Conservation (phyloP, 176 grass and related monocot species). For the Carex myosuroides region DNA sequence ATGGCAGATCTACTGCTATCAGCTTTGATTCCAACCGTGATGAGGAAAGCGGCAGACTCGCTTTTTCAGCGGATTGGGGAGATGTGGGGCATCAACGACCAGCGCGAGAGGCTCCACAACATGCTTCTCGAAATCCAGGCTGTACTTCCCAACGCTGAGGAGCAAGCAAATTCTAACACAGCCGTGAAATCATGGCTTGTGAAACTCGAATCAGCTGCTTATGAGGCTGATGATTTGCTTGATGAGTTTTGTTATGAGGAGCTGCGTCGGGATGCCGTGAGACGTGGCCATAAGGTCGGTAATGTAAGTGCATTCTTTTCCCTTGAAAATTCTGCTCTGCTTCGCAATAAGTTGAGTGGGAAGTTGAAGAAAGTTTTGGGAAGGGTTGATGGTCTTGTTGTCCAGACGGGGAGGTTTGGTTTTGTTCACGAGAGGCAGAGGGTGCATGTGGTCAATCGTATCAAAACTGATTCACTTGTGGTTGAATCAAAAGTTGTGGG, state of each 20-base stretch:
- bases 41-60: background rate
- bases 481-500: conserved; percentile 14
- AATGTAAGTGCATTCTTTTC: background rate
- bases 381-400: background rate
- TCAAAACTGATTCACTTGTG: background rate
- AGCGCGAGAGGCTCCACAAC: background rate
- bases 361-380: conserved; percentile 26
- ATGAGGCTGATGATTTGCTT: conserved; percentile 37
- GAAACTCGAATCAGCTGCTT: conserved; percentile 11
- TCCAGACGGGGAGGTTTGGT: background rate
- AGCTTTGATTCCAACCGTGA: background rate
- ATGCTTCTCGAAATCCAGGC: background rate
- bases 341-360: background rate
- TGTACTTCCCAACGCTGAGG: conserved; percentile 17
- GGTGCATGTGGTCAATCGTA: background rate
- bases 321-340: background rate
- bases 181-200: conserved; percentile 8
- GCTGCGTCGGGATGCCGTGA: conserved; percentile 12
- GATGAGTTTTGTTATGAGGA: conserved; percentile 34
- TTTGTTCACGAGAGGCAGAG: background rate
- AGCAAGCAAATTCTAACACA: background rate
- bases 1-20: background rate
- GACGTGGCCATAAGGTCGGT: background rate
- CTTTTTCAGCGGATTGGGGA: background rate
- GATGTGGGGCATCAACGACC: conserved; percentile 1